Evolutionary conservation across 495 filamentous ascomycete genomes (phyloP).

Genomic region (Platismatia glauca): DNA sequence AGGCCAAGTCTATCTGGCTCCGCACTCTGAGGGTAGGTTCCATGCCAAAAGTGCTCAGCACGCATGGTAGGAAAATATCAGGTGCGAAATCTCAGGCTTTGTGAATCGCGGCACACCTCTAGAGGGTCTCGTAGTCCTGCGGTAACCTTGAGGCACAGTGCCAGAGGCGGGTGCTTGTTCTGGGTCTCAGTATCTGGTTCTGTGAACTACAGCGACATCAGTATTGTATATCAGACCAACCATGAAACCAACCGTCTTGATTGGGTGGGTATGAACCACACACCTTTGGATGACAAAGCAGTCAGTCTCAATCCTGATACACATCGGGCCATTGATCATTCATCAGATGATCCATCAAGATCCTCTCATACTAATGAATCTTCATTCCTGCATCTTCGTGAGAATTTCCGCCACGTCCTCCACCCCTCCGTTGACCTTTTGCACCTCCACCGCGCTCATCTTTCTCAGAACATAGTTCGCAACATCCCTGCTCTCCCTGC

Average conservation of each 20-base stretch:
- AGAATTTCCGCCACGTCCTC: constrained; percentile 44
- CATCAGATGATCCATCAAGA: neutral
- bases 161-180: neutral
- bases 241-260: neutral
- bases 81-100: neutral
- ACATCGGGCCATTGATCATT: neutral
- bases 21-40: no score
- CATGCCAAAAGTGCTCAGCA: no score
- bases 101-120: neutral
- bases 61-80: neutral
- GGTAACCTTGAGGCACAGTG: no score
- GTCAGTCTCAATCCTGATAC: neutral
- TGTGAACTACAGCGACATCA: neutral
- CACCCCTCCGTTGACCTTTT: constrained; percentile 41
- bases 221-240: neutral
- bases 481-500: constrained; percentile 47
- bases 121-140: neutral
- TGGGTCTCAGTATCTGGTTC: neutral
- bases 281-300: neutral
- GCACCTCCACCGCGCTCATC: constrained; percentile 45
- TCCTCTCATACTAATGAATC: constrained; percentile 15
- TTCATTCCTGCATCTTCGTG: constrained; percentile 34
- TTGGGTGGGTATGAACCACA: no score
- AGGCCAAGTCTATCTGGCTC: neutral
- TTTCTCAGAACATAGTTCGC: constrained; percentile 59